phyloP scores from a whole-genome alignment of 2,329 filamentous ascomycete genomes.

The Pyrenophora graminea region DNA sequence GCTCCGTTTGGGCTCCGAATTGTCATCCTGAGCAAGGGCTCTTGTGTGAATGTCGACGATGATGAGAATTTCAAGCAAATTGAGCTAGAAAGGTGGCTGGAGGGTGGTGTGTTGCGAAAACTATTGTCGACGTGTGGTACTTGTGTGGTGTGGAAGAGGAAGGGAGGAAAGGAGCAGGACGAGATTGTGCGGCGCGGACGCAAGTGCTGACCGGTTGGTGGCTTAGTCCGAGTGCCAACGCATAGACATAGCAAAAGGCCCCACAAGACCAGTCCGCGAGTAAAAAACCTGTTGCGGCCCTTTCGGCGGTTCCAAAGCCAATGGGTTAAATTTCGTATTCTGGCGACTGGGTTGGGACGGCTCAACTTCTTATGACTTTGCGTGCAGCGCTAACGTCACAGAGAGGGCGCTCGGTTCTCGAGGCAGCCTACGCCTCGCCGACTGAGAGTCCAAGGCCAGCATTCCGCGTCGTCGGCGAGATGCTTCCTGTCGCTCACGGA shows the following conservation, averaged over 20 bases:
- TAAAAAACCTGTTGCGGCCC: conserved; percentile 27
- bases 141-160: conserved; percentile 28
- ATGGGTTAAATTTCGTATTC: conserved; percentile 37
- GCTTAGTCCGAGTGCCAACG: conserved; percentile 44
- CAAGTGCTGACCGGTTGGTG: conserved; percentile 39
- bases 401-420: conserved; percentile 22
- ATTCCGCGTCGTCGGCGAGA: conserved; percentile 30
- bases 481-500: conserved; percentile 17
- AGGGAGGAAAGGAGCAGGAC: conserved; percentile 33
- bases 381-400: conserved; percentile 27
- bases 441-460: conserved; percentile 23
- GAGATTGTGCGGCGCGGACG: conserved; percentile 34
- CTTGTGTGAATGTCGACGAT: conserved; percentile 31
- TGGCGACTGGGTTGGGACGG: conserved; percentile 24
- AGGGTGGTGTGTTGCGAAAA: conserved; percentile 18
- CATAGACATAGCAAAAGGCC: conserved; percentile 44
- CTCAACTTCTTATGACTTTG: conserved; percentile 43
- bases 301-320: conserved; percentile 37
- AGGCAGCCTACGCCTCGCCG: conserved; percentile 21
- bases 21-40: conserved; percentile 51
- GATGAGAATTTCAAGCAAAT: conserved; percentile 17
- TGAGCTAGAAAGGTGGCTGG: conserved; percentile 20
- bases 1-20: conserved; percentile 49
- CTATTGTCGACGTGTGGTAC: conserved; percentile 21
- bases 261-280: conserved; percentile 36